Evolutionary conservation across 768 basidiomycete species (phyloP).

Genomic region (Mycena vitilis): DNA sequence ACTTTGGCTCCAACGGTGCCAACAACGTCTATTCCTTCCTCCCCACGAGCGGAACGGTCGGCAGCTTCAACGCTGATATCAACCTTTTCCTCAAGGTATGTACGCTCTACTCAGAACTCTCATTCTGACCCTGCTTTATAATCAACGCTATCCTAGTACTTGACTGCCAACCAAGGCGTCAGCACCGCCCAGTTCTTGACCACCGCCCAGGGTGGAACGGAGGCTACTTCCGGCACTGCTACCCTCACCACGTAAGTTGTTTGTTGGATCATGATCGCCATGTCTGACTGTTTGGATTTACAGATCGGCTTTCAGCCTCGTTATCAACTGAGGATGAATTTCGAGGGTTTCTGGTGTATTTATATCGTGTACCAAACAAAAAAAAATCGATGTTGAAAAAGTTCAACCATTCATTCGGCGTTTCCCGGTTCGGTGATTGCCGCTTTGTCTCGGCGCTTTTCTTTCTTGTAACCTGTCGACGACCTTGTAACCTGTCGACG

Average conservation of each 20-base stretch:
- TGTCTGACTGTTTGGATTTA: neutral
- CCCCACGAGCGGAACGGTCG: constrained; percentile 50
- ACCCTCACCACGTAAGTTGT: constrained; percentile 62
- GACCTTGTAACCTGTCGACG: too few relatives aligned
- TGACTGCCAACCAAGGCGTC: constrained; percentile 59
- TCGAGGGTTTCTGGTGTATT: neutral
- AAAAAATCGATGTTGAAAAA: too few relatives aligned
- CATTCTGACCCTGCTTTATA: too few relatives aligned
- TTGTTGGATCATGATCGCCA: neutral
- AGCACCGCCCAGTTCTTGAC: constrained; percentile 65
- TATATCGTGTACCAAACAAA: too few relatives aligned
- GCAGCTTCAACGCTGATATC: constrained; percentile 66
- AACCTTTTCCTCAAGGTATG: constrained; percentile 65
- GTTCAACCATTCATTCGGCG: neutral
- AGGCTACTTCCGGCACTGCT: constrained; percentile 68
- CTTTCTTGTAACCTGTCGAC: neutral
- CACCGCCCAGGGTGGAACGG: constrained; percentile 72
- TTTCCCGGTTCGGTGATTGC: neutral
- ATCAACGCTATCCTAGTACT: constrained; percentile 51
- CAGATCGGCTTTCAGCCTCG: constrained; percentile 59
- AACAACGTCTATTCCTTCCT: constrained; percentile 68
- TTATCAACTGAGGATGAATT: constrained; percentile 52
- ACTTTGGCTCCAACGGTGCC: constrained; percentile 63
- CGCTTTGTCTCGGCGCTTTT: neutral
- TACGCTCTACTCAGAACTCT: constrained; percentile 34